Evolutionary conservation across 164 flowering plant species (phyloP).

Genomic region (Berberis thunbergii): DNA sequence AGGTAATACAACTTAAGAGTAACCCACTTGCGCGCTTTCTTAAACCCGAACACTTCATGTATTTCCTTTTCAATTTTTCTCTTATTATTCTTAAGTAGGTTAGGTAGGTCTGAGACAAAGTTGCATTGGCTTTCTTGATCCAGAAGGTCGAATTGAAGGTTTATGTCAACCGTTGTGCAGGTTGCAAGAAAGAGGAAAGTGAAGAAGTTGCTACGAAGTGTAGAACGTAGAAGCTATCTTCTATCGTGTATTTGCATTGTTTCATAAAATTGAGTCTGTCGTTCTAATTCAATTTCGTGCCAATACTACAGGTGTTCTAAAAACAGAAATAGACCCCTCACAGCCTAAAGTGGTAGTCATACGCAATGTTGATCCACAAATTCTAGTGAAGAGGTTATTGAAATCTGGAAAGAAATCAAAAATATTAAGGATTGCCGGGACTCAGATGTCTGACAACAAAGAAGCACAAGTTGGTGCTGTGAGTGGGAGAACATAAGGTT

Average conservation of each 20-base stretch:
- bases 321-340: too few species aligned
- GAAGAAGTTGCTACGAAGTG: conserved; percentile 37
- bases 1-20: too few species aligned
- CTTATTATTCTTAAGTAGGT: too few species aligned
- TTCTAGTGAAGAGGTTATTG: conserved; percentile 32
- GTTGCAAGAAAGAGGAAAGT: conserved; percentile 45
- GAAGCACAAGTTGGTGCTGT: conserved; percentile 7
- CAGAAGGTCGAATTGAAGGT: too few species aligned
- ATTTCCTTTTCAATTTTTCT: too few species aligned
- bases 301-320: too few species aligned
- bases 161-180: conserved; percentile 42
- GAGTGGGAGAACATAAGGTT: conserved; percentile 6
- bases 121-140: too few species aligned
- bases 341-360: conserved; percentile 37
- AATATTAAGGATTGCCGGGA: conserved; percentile 13
- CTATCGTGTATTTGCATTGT: too few species aligned
- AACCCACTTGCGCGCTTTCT: too few species aligned
- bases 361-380: conserved; percentile 37
- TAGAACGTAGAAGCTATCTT: conserved; percentile 29
- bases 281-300: background rate
- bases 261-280: background rate
- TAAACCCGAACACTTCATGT: too few species aligned
- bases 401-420: conserved; percentile 45
- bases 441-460: conserved; percentile 14
- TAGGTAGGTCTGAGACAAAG: too few species aligned